These are phyloP conservation scores for Novymonas esmeraldas DNA, from an alignment of 208 protist genomes.

Conservation along the genomic window DNA sequence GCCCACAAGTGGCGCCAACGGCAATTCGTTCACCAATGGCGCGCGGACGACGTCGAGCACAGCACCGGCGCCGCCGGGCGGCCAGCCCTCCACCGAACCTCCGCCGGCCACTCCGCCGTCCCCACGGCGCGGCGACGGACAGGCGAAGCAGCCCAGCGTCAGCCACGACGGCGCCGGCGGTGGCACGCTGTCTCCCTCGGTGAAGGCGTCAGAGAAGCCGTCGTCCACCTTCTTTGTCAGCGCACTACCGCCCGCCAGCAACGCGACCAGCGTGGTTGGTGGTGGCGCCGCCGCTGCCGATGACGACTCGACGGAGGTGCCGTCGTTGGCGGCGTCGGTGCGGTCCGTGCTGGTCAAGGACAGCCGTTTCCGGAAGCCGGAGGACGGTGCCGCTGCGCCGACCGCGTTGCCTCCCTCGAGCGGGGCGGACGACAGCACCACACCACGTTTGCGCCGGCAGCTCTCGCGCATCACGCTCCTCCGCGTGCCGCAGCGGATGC, in stretches of 20 bases:
- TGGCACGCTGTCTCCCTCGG: background rate
- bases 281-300: background rate
- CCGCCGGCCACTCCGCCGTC: background rate
- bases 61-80: background rate
- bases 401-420: background rate
- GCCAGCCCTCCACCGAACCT: too few relatives aligned
- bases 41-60: background rate
- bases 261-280: background rate
- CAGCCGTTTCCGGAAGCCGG: constrained; percentile 27
- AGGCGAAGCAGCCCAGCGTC: background rate
- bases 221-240: background rate
- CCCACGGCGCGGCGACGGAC: background rate
- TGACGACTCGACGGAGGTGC: background rate
- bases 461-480: constrained; percentile 25
- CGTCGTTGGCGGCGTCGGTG: too few relatives aligned
- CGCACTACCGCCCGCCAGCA: background rate
- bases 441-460: constrained; percentile 25
- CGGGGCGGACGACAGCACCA: background rate
- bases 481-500: constrained; percentile 33
- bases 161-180: background rate
- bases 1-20: too few relatives aligned
- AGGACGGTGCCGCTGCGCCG: background rate
- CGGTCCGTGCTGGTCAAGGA: constrained; percentile 36
- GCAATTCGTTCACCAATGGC: background rate
- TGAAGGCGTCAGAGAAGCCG: background rate